A percentile compares a stretch with the other conserved stretches of the same genome.
Evolutionary conservation across 129 eudicot genomes (phyloP).

Genomic region (Heracleum sosnowskyi): DNA sequence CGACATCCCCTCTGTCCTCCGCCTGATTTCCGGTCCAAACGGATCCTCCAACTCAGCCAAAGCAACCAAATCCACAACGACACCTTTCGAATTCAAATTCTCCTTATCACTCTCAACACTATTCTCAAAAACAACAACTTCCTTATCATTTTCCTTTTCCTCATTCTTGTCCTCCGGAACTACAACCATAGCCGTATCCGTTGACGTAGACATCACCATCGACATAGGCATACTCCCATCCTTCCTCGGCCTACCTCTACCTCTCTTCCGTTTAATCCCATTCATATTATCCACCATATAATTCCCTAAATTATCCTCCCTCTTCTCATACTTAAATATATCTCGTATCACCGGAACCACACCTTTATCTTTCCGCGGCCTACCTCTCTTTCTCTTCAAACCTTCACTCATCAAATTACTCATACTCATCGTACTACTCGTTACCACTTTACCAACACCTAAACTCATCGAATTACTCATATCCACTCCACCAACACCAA

Average conservation of each 20-base stretch:
- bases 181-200: background rate
- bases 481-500: background rate
- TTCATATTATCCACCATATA: background rate
- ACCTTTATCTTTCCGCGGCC: slow-evolving; percentile 8
- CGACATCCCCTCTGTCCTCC: slow-evolving; percentile 50
- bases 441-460: background rate
- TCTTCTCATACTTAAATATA: slow-evolving; percentile 1
- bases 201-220: background rate
- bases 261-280: slow-evolving; percentile 24
- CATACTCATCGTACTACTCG: background rate
- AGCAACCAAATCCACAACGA: slow-evolving; percentile 40
- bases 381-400: slow-evolving; percentile 8
- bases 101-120: slow-evolving; percentile 39
- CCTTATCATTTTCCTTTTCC: slow-evolving; percentile 15
- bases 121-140: slow-evolving; percentile 22
- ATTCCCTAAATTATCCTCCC: background rate
- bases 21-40: slow-evolving; percentile 41
- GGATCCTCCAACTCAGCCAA: slow-evolving; percentile 56
- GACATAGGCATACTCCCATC: slow-evolving; percentile 14
- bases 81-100: slow-evolving; percentile 47
- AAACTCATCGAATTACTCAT: background rate
- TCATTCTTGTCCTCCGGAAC: slow-evolving; percentile 6
- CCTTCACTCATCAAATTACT: background rate
- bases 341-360: background rate
- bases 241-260: slow-evolving; percentile 59